These are phyloP conservation scores for Furcasterigmium sp. DNA, from an alignment of 2,329 filamentous ascomycete genomes.

Conservation along the genomic window DNA sequence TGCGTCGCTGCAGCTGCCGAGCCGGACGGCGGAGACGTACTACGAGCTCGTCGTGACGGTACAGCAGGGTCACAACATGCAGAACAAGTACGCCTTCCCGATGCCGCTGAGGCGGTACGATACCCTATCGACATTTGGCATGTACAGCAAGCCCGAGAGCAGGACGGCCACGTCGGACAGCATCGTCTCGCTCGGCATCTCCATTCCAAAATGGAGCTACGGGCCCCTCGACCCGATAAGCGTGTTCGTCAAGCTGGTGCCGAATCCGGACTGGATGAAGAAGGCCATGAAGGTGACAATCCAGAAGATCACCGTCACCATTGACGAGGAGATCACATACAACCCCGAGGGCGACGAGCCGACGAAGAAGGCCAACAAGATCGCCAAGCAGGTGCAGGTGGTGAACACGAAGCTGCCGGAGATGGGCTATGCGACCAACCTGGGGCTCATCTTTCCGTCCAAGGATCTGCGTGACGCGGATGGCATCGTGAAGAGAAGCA, in stretches of 20 bases:
- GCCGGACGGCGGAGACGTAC: conserved; percentile 91
- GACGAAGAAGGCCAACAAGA: conserved; percentile 78
- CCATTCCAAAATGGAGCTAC: conserved; percentile 92
- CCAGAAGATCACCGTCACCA: conserved; percentile 85
- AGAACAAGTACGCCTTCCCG: conserved; percentile 87
- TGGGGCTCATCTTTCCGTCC: conserved; percentile 84
- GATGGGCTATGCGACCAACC: conserved; percentile 85
- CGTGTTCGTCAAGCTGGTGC: conserved; percentile 90
- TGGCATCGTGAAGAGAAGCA: conserved; percentile 79
- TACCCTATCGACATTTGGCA: conserved; percentile 95
- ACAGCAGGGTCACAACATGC: conserved; percentile 80
- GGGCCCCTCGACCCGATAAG: conserved; percentile 92
- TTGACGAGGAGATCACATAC: conserved; percentile 98
- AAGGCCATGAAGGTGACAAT: conserved; percentile 93
- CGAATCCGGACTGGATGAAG: conserved; percentile 84
- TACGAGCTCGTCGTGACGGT: conserved; percentile 96
- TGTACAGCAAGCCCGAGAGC: conserved; percentile 96
- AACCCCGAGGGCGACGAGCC: conserved; percentile 97
- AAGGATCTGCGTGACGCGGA: conserved; percentile 84
- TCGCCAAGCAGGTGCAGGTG: conserved; percentile 76
- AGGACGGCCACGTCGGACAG: conserved; percentile 84
- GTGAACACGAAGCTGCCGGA: conserved; percentile 85
- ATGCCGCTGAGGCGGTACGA: conserved; percentile 92
- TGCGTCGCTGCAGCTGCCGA: conserved; percentile 83
- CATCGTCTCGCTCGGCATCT: conserved; percentile 85